phyloP scores from a whole-genome alignment of 1,139 yeast genomes.

The Yamadazyma atlantica region DNA sequence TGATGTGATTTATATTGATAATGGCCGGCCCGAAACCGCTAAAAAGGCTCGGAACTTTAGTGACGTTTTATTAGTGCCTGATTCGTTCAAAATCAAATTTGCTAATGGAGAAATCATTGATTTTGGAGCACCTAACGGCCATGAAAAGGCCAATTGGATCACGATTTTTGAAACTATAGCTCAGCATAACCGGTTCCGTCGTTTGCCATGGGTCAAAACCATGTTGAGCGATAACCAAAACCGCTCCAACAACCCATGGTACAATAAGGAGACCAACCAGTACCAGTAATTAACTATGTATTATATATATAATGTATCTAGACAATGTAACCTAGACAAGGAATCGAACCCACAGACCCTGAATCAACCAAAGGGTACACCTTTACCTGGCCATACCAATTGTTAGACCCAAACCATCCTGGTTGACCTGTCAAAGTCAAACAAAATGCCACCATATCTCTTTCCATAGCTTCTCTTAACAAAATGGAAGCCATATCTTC shows the following conservation, averaged over 20 bases:
- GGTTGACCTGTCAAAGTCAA: neutral
- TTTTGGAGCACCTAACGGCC: conserved; percentile 62
- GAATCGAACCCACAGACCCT: no score
- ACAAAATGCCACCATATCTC: neutral
- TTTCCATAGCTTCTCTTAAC: neutral
- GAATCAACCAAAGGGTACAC: neutral
- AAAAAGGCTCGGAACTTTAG: conserved; percentile 55
- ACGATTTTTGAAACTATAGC: conserved; percentile 51
- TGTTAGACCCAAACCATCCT: conserved; percentile 1
- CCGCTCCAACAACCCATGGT: conserved; percentile 17
- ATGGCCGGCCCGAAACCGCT: conserved; percentile 33
- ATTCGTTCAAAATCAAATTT: conserved; percentile 63
- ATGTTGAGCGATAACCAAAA: conserved; percentile 28
- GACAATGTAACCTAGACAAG: no score
- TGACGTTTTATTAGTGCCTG: conserved; percentile 56
- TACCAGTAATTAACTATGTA: conserved; percentile 5
- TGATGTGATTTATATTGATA: conserved; percentile 52
- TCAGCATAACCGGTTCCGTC: conserved; percentile 50
- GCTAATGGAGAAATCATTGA: conserved; percentile 69
- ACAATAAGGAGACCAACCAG: conserved; percentile 9
- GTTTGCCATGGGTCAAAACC: conserved; percentile 71
- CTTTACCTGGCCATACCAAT: conserved; percentile 2
- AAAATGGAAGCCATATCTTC: neutral
- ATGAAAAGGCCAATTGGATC: conserved; percentile 61
- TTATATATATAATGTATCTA: no score